These are phyloP conservation scores for Scutellaria minor DNA, from an alignment of 257 asterid species.

Conservation along the genomic window DNA sequence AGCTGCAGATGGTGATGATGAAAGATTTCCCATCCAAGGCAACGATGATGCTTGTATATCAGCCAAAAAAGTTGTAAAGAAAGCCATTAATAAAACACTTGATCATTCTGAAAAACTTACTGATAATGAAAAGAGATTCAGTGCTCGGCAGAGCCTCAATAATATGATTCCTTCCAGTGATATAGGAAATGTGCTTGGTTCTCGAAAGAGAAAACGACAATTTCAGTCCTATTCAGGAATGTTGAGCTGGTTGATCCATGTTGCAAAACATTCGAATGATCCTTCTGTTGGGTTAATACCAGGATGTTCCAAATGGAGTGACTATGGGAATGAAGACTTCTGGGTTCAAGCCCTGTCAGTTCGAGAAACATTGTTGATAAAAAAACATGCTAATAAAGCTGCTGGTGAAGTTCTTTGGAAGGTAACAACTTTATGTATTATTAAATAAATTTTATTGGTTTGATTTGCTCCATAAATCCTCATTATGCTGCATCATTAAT, in stretches of 20 bases:
- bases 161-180: constrained; percentile 29
- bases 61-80: constrained; percentile 39
- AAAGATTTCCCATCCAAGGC: neutral
- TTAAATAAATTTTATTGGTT: neutral
- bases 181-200: constrained; percentile 31
- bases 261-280: constrained; percentile 57
- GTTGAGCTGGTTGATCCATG: constrained; percentile 61
- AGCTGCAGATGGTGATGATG: constrained; percentile 30
- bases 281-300: constrained; percentile 57
- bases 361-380: constrained; percentile 53
- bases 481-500: constrained; percentile 6
- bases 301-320: constrained; percentile 60
- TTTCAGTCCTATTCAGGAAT: constrained; percentile 45
- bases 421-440: constrained; percentile 48
- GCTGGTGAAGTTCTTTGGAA: constrained; percentile 48
- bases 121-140: constrained; percentile 26
- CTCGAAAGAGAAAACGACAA: constrained; percentile 68
- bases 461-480: constrained; percentile 1
- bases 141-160: constrained; percentile 20
- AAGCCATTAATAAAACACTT: constrained; percentile 29
- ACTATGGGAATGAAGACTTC: constrained; percentile 46
- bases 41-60: constrained; percentile 28
- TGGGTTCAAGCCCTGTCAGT: constrained; percentile 61
- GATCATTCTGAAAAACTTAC: constrained; percentile 32
- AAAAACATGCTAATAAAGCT: constrained; percentile 40